Evolutionary conservation across 2,329 filamentous ascomycete species (phyloP).

Genomic region (Claviceps arundinis): DNA sequence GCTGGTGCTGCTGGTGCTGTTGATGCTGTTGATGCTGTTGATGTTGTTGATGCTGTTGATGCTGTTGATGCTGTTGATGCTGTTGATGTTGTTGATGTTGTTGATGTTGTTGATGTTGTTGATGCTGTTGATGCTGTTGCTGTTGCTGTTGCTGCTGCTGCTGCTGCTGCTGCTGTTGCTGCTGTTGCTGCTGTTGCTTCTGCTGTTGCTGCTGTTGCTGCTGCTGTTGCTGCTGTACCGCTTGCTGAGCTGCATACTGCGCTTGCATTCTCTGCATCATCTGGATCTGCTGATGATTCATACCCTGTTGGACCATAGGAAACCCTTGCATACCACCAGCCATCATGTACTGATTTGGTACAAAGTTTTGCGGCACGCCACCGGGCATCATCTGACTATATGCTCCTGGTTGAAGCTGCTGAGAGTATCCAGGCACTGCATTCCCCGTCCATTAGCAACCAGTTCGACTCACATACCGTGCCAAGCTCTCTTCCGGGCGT

Average conservation of each 20-base stretch:
- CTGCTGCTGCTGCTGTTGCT: conserved; percentile 15
- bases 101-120: conserved; percentile 7
- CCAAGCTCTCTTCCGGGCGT: too few species aligned
- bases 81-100: not conserved
- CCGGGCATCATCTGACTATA: conserved; percentile 41
- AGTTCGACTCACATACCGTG: not conserved
- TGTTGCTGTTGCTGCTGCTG: conserved; percentile 11
- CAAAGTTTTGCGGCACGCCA: conserved; percentile 39
- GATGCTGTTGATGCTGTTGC: conserved; percentile 18
- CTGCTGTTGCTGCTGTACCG: conserved; percentile 19
- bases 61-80: conserved; percentile 16
- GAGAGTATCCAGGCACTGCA: conserved; percentile 43
- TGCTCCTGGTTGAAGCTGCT: conserved; percentile 43
- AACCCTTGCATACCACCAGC: conserved; percentile 38
- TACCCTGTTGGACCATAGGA: conserved; percentile 38
- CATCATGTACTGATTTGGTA: conserved; percentile 35
- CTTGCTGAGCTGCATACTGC: conserved; percentile 11
- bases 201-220: conserved; percentile 13
- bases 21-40: conserved; percentile 6
- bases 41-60: conserved; percentile 19
- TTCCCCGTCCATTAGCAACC: conserved; percentile 6
- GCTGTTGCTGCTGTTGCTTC: conserved; percentile 20
- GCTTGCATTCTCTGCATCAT: conserved; percentile 31
- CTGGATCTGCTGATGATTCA: conserved; percentile 33
- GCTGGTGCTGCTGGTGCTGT: too few species aligned